Evolutionary conservation across 2,329 filamentous ascomycete species (phyloP), one percentile per base, ranked within the genome.

Genomic region (Ciborinia camelliae): DNA sequence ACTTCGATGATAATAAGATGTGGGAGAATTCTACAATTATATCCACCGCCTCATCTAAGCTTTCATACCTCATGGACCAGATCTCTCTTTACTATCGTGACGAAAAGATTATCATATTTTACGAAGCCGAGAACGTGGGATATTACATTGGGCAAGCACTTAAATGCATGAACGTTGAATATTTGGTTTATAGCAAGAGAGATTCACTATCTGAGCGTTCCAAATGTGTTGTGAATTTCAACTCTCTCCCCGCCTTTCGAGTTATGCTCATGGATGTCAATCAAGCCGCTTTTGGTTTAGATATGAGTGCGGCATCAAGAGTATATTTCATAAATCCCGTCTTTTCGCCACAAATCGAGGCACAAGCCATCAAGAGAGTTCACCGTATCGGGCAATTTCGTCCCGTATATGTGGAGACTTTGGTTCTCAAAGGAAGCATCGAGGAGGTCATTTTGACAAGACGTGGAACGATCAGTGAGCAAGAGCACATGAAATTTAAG

Each of bases 61-160:
- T 97, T 3, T 93, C 90, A 3, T 97, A 97, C 72, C 80, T 97
- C 7, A 79, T 97, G 23, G 89, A 92, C 62, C 82, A 85, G 39
- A 86, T 97, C 15, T 76, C 87, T 6, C 80, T 83, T 61, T 81
- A 93, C 67, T 86, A 95, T 62, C 76, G 81, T 0, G 77, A 83
- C 0, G 92, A 97, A 72, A 96, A 97, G 76, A 95, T 96, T 4
- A 86, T 97, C 61, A 84, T 97, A 12, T 98, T 98, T 75, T 97
- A 97, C 75, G 92, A 96, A 67, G 89, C 90, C 39, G 90, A 95
- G 66, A 94, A 96, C 70, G 83, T 90, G 2, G 93, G 92, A 1
- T 96, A 86, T 76, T 97, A 96, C 77, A 84, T 97, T 47, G 90
- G 91, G 0, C 88, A 92, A 73, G 86, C 89, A 37, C 82, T 98